Conservation (phyloP, 78 protist species). For the Dictyostelium intermedium region DNA sequence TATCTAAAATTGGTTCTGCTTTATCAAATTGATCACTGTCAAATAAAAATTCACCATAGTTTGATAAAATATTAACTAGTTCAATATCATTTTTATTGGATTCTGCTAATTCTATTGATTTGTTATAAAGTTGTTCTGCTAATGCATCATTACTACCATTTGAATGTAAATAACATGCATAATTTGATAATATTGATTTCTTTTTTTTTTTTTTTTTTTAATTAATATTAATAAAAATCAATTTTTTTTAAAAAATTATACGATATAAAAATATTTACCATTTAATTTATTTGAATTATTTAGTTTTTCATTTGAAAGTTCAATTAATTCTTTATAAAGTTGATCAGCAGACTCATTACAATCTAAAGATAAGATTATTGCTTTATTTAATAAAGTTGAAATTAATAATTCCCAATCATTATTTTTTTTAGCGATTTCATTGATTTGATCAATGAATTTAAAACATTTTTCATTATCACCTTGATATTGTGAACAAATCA, state of each 20-base stretch:
- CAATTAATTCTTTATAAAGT: neutral
- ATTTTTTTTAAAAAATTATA: no score
- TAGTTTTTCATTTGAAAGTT: slow-evolving; percentile 3
- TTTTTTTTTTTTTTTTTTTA: neutral
- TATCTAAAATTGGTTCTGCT: neutral
- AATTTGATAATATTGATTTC: slow-evolving; percentile 26
- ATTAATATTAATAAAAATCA: neutral
- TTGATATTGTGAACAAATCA: slow-evolving; percentile 31
- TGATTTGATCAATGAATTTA: neutral
- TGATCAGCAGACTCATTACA: slow-evolving; percentile 27
- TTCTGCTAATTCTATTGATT: slow-evolving; percentile 8
- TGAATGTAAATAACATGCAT: slow-evolving; percentile 55
- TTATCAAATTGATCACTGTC: slow-evolving; percentile 54
- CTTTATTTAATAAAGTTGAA: slow-evolving; percentile 34
- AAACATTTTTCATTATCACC: slow-evolving; percentile 17
- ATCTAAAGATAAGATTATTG: slow-evolving; percentile 11
- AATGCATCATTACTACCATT: slow-evolving; percentile 6
- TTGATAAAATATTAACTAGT: slow-evolving; percentile 28
- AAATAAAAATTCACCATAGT: slow-evolving; percentile 43
- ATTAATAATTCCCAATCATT: slow-evolving; percentile 2
- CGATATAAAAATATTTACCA: slow-evolving; percentile 15
- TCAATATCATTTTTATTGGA: slow-evolving; percentile 14
- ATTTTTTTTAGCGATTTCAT: neutral
- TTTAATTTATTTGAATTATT: neutral
- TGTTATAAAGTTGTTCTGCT: slow-evolving; percentile 20